phyloP scores from a whole-genome alignment of 352 stramenopile genomes.

The Pythium rhizo-oryzae region DNA sequence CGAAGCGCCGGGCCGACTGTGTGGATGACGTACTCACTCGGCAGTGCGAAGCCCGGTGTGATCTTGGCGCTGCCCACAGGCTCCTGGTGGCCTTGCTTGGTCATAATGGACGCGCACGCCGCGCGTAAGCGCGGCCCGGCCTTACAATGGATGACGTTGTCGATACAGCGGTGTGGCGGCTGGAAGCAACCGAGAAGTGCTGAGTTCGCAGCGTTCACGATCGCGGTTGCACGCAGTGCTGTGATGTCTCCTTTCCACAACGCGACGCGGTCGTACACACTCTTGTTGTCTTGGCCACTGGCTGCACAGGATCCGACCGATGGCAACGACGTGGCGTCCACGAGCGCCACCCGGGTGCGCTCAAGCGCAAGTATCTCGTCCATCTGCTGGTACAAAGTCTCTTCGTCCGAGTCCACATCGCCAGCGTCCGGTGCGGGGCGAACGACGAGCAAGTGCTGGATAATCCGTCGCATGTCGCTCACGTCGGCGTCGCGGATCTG shows the following conservation, averaged over 20 bases:
- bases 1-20: constrained; percentile 61
- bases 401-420: constrained; percentile 13
- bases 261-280: constrained; percentile 33
- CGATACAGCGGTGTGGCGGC: constrained; percentile 68
- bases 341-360: constrained; percentile 1
- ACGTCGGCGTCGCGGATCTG: constrained; percentile 41
- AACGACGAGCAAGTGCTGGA: constrained; percentile 55
- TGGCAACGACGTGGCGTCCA: constrained; percentile 10
- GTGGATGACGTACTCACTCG: constrained; percentile 60
- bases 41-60: constrained; percentile 55
- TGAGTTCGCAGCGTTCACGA: constrained; percentile 73
- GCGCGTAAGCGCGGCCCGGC: constrained; percentile 58
- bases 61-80: constrained; percentile 54
- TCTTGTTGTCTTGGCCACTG: not conserved
- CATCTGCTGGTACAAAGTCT: constrained; percentile 39
- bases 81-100: constrained; percentile 40
- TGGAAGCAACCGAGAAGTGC: constrained; percentile 72
- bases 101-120: constrained; percentile 56
- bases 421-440: constrained; percentile 38
- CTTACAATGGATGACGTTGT: constrained; percentile 76
- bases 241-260: constrained; percentile 79
- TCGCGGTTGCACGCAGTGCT: constrained; percentile 53
- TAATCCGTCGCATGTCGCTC: constrained; percentile 49
- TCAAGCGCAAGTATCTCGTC: constrained; percentile 25
- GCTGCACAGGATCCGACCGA: not conserved